A percentile compares a stretch with the other conserved stretches of the same genome.
Evolutionary conservation across 2,329 filamentous ascomycete genomes (phyloP).

Genomic region (Neurospora crassa): DNA sequence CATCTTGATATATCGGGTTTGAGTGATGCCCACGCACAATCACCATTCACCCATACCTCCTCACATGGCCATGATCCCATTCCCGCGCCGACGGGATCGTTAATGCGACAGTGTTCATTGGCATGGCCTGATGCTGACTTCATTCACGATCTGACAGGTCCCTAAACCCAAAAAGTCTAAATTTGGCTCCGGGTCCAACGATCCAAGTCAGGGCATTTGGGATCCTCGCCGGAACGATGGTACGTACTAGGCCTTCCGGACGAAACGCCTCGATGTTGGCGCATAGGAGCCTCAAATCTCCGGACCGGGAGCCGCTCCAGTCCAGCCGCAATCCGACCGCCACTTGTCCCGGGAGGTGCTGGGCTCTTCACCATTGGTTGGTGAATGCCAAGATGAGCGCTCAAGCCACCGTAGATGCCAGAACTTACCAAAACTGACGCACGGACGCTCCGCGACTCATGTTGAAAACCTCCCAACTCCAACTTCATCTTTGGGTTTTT

Average conservation of each 20-base stretch:
- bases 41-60: neutral
- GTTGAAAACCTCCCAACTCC: neutral
- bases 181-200: neutral
- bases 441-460: neutral
- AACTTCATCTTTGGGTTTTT: neutral
- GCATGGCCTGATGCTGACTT: neutral
- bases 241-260: neutral
- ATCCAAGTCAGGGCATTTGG: neutral
- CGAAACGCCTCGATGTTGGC: no score
- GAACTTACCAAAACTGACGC: neutral
- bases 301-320: neutral
- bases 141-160: neutral
- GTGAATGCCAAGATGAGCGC: neutral
- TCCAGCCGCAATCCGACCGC: neutral
- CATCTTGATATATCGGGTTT: neutral
- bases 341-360: neutral
- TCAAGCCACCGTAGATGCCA: neutral
- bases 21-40: neutral
- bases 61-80: neutral
- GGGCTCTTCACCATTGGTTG: neutral
- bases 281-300: neutral
- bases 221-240: neutral
- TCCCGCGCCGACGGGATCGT: neutral
- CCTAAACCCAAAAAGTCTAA: neutral
- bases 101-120: neutral